Percentiles rank a stretch among this genome's conserved stretches.
Evolutionary conservation across 2,329 filamentous ascomycete genomes (phyloP).

Genomic region (Diatrype stigma): DNA sequence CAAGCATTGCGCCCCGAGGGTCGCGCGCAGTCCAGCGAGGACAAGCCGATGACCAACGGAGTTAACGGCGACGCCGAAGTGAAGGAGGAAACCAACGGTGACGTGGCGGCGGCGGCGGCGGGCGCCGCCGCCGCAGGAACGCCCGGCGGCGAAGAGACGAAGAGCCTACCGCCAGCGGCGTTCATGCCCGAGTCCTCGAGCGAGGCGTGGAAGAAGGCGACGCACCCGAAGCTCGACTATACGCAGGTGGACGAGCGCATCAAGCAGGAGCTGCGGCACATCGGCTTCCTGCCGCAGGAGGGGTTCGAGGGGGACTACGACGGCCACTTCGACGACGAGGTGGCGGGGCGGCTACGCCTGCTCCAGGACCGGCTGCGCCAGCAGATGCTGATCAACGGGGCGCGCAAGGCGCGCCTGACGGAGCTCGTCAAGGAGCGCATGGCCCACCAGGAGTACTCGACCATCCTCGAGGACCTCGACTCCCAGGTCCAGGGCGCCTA

Average conservation of each 20-base stretch:
- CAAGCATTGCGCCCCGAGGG: constrained; percentile 77
- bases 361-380: constrained; percentile 79
- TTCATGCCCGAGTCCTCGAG: constrained; percentile 73
- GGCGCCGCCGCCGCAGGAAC: constrained; percentile 28
- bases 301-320: constrained; percentile 71
- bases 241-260: constrained; percentile 83
- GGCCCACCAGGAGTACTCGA: constrained; percentile 94
- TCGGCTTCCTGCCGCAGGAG: constrained; percentile 76
- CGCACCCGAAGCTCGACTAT: constrained; percentile 75
- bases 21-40: constrained; percentile 52
- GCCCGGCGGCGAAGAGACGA: constrained; percentile 38
- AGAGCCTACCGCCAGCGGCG: constrained; percentile 62
- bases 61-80: constrained; percentile 37
- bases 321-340: constrained; percentile 87
- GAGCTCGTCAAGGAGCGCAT: constrained; percentile 89
- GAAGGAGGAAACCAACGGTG: constrained; percentile 53
- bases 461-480: constrained; percentile 94
- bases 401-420: constrained; percentile 79
- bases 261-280: constrained; percentile 84
- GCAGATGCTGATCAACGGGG: constrained; percentile 82
- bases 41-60: constrained; percentile 51
- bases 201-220: constrained; percentile 74
- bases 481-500: constrained; percentile 92
- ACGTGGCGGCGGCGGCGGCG: constrained; percentile 33
- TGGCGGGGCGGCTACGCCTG: constrained; percentile 81